A percentile compares a stretch with the other conserved stretches of the same genome.
Conservation (phyloP, 352 stramenopile species). For the Pythium utonaiense region DNA sequence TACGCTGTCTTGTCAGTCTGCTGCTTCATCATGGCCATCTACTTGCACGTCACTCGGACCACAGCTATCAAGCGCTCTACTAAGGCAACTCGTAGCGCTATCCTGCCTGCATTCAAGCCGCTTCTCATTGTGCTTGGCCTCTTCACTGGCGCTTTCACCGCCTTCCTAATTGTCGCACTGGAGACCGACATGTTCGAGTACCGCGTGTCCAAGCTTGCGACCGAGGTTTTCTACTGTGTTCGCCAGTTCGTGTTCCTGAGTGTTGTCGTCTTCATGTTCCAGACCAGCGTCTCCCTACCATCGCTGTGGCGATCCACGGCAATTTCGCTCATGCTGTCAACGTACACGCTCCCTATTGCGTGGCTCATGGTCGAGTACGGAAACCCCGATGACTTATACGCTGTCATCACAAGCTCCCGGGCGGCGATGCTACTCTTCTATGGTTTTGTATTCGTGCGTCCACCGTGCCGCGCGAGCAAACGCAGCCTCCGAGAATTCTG, state of each 20-base stretch:
- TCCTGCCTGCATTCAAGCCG: slow-evolving; percentile 71
- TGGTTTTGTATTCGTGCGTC: slow-evolving; percentile 37
- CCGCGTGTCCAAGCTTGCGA: slow-evolving; percentile 20
- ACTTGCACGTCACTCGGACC: slow-evolving; percentile 48
- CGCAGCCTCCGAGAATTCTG: slow-evolving; percentile 58
- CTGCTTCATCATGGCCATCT: slow-evolving; percentile 29
- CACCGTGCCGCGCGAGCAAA: slow-evolving; percentile 41
- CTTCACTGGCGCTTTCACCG: slow-evolving; percentile 5
- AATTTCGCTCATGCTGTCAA: slow-evolving; percentile 41
- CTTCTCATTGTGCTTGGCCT: slow-evolving; percentile 30
- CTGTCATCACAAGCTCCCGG: slow-evolving; percentile 30
- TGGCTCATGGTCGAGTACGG: slow-evolving; percentile 24
- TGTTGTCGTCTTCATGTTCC: slow-evolving; percentile 60
- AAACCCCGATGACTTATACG: slow-evolving; percentile 28
- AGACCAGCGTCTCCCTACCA: slow-evolving; percentile 49
- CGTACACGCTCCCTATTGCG: slow-evolving; percentile 58
- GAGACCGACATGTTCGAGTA: slow-evolving; percentile 31
- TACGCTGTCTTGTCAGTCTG: slow-evolving; percentile 20
- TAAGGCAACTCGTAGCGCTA: slow-evolving; percentile 46
- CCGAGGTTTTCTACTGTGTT: slow-evolving; percentile 53
- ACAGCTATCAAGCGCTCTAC: slow-evolving; percentile 43
- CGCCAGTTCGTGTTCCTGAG: slow-evolving; percentile 62
- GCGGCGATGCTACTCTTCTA: slow-evolving; percentile 38
- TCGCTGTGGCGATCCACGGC: slow-evolving; percentile 40
- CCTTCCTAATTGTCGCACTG: slow-evolving; percentile 27